Base-by-base conservation (phyloP, 2,329 filamentous ascomycete genomes). In the Cryphonectria nitschkei region DNA sequence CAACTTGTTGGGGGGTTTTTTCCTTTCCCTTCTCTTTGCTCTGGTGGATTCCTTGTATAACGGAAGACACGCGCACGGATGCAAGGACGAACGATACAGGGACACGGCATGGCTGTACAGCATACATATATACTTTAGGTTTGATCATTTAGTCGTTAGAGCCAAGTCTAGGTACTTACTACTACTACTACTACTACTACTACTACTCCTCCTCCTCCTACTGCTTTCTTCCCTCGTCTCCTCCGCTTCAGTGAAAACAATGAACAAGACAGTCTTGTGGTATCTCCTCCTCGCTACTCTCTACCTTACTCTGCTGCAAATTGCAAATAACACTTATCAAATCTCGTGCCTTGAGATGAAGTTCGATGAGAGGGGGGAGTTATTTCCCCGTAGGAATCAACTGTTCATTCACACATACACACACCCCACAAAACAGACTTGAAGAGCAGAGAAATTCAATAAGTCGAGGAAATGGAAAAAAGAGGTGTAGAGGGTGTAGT, bases 261-360 rank as follows among this genome's bases (percentile, higher is more conserved):
- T 43, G 54, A 37, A 65, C 43, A 43, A 65, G 29, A 37, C 56
- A 34, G 6, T 37, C 56, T 60, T 37, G 52, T 32, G 56, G 56
- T 37, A 50, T 46, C 14, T 43, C 39, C 62, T 43, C 43, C 63
- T 50, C 37, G 6, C 14, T 41, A 14, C 39, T 11, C 39, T 50
- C 39, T 26, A n/a, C 43, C 32, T 46, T 9, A 4, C 63, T n/a
- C 62, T 26, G 32, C 32, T 19, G 63, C 16, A 65, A 13, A 65
- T 34, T 19, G 37, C 37, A 63, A 37, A 41, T 43, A 32, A 3
- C 56, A 19, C 37, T 65, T 65, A 37, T 65, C 16, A 52, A 65
- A 4, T 52, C 63, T 54, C 43, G 19, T 46, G 43, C 41, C 43
- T 22, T 22, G 63, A n/a, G 46, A 29, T n/a, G 6, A 16, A 2